These are phyloP conservation scores for Coemansia interrupta DNA, from an alignment of 192 early-diverging fungal species.

Conservation along the genomic window DNA sequence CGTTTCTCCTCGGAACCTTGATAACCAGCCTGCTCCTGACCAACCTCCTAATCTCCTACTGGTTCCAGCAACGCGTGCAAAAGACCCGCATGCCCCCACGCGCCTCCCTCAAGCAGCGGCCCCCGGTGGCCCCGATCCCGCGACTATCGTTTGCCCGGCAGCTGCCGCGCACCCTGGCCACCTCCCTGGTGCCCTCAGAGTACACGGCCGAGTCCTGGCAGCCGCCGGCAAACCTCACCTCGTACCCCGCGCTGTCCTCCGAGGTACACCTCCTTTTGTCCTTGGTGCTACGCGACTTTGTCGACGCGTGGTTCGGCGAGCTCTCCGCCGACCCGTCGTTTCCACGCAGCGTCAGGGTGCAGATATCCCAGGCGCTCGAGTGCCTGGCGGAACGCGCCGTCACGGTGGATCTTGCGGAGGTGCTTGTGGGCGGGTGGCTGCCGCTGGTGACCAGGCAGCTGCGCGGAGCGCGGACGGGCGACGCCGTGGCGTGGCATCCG, in stretches of 20 bases:
- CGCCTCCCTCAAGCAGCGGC: conserved; percentile 12
- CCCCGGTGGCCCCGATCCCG: conserved; percentile 29
- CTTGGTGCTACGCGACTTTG: conserved; percentile 51
- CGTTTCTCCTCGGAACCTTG: conserved; percentile 18
- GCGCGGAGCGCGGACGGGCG: neutral
- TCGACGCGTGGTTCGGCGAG: conserved; percentile 47
- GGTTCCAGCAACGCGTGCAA: conserved; percentile 36
- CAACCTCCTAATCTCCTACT: conserved; percentile 44
- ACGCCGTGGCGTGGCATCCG: conserved; percentile 1
- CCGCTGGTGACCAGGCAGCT: conserved; percentile 70
- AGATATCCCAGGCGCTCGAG: conserved; percentile 31
- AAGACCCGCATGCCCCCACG: neutral
- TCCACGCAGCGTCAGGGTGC: conserved; percentile 27
- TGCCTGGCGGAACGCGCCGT: conserved; percentile 23
- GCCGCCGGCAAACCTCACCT: neutral
- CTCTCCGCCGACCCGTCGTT: conserved; percentile 46
- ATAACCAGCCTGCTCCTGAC: conserved; percentile 24
- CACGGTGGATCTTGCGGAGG: conserved; percentile 57
- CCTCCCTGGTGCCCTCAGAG: conserved; percentile 17
- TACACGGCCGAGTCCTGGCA: conserved; percentile 5
- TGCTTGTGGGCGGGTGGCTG: conserved; percentile 61
- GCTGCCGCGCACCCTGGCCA: neutral
- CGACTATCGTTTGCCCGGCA: conserved; percentile 25
- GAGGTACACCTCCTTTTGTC: conserved; percentile 12
- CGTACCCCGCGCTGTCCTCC: neutral